A percentile compares a stretch with the other conserved stretches of the same genome.
Evolutionary conservation across 805 yeast genomes (phyloP).

Genomic region (Candida nanaspora): DNA sequence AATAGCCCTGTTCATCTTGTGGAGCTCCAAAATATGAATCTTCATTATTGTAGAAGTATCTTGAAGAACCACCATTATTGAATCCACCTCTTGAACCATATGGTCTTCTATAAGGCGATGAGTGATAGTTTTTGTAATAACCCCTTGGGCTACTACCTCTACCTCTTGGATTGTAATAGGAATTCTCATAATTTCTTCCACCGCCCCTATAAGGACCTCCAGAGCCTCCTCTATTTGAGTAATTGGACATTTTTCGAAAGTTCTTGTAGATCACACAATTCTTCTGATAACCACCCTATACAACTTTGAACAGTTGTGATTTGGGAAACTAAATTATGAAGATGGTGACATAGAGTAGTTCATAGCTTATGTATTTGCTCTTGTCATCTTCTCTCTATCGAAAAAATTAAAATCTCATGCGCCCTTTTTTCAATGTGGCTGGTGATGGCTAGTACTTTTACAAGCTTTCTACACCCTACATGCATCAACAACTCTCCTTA

Average conservation of each 20-base stretch:
- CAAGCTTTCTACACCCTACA: too few relatives aligned
- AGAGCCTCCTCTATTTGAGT: conserved; percentile 3
- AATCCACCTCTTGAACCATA: not conserved
- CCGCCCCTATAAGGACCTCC: conserved; percentile 5
- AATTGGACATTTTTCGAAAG: not conserved
- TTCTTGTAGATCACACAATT: too few relatives aligned
- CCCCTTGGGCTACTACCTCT: conserved; percentile 5
- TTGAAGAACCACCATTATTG: not conserved
- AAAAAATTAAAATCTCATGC: too few relatives aligned
- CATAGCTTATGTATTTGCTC: too few relatives aligned
- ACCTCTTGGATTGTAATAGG: conserved; percentile 2
- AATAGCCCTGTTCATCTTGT: not conserved
- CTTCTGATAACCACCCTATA: too few relatives aligned
- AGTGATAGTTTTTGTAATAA: not conserved
- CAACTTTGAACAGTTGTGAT: too few relatives aligned
- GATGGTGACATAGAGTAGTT: too few relatives aligned
- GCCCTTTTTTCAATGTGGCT: too few relatives aligned
- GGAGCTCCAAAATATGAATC: not conserved
- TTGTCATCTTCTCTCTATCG: too few relatives aligned
- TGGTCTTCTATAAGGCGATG: not conserved
- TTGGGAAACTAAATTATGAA: too few relatives aligned
- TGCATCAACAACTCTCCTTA: too few relatives aligned
- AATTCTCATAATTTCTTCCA: conserved; percentile 1
- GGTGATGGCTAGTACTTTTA: too few relatives aligned
- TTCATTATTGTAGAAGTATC: not conserved